phyloP scores from a whole-genome alignment of 805 yeast genomes.

The Candida broadrunensis region DNA sequence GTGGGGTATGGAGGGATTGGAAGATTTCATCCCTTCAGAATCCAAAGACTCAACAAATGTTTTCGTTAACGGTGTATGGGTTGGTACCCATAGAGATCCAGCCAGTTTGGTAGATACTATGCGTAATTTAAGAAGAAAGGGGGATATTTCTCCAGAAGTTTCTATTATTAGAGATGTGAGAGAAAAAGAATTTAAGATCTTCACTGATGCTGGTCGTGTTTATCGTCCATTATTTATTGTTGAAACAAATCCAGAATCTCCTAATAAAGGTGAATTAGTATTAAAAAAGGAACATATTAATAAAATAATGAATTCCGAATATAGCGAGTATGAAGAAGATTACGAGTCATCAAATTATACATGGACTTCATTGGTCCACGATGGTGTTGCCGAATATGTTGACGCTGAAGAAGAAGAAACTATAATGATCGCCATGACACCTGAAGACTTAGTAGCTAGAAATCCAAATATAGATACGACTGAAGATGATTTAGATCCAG shows the following conservation, averaged over 20 bases:
- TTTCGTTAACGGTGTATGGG: conserved; percentile 99
- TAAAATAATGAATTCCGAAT: conserved; percentile 59
- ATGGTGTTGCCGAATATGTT: conserved; percentile 91
- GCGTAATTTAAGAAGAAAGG: conserved; percentile 88
- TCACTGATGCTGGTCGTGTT: conserved; percentile 98
- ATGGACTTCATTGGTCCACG: conserved; percentile 79
- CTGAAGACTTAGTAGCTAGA: conserved; percentile 84
- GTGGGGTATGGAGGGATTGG: conserved; percentile 99
- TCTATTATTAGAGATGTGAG: conserved; percentile 95
- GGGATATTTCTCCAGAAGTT: conserved; percentile 94
- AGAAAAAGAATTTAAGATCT: conserved; percentile 92
- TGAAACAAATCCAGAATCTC: conserved; percentile 74
- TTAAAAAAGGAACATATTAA: conserved; percentile 82
- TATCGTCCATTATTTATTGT: conserved; percentile 95
- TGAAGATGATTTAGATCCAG: conserved; percentile 60
- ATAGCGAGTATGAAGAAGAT: conserved; percentile 58
- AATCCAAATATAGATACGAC: conserved; percentile 41
- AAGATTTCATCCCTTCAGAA: conserved; percentile 91
- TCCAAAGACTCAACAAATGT: conserved; percentile 90
- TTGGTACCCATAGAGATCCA: conserved; percentile 97
- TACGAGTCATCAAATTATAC: conserved; percentile 56
- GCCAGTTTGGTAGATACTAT: conserved; percentile 87
- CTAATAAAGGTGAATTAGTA: conserved; percentile 70
- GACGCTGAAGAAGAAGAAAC: conserved; percentile 99
- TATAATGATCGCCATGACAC: conserved; percentile 97